These are phyloP conservation scores for Fusarium penzigii DNA, from an alignment of 2,329 filamentous ascomycete genomes.

Conservation along the genomic window DNA sequence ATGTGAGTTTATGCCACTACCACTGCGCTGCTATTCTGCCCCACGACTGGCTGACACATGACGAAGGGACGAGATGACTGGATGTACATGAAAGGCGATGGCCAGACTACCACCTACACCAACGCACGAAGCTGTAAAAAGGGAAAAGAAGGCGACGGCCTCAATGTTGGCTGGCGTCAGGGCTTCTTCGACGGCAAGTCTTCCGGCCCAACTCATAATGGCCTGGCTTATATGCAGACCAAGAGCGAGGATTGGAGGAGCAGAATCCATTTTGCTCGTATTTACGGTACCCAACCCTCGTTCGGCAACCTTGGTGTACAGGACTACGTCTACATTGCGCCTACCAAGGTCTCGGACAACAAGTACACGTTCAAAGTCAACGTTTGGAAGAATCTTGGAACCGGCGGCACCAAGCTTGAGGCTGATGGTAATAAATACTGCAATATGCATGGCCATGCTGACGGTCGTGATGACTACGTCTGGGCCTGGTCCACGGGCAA, in stretches of 20 bases:
- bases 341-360: background rate
- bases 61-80: conserved; percentile 24
- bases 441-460: conserved; percentile 14
- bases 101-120: conserved; percentile 21
- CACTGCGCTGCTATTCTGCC: no score
- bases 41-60: no score
- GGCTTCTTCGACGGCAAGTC: conserved; percentile 8
- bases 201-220: conserved; percentile 18
- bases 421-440: conserved; percentile 20
- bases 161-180: conserved; percentile 23
- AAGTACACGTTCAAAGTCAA: conserved; percentile 5
- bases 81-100: conserved; percentile 22
- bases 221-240: background rate
- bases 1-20: no score
- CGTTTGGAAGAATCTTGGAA: conserved; percentile 8
- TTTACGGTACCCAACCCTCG: conserved; percentile 6
- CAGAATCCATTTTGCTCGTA: conserved; percentile 12
- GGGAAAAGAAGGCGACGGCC: conserved; percentile 18
- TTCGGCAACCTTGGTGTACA: conserved; percentile 1
- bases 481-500: conserved; percentile 10
- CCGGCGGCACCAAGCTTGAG: conserved; percentile 6
- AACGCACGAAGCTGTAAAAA: conserved; percentile 22
- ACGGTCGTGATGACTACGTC: conserved; percentile 16
- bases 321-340: conserved; percentile 18
- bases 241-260: background rate